Percentiles rank a stretch among this genome's conserved stretches.
Conservation (phyloP, 2,329 filamentous ascomycete species). For the Didymosphaeria variabile region DNA sequence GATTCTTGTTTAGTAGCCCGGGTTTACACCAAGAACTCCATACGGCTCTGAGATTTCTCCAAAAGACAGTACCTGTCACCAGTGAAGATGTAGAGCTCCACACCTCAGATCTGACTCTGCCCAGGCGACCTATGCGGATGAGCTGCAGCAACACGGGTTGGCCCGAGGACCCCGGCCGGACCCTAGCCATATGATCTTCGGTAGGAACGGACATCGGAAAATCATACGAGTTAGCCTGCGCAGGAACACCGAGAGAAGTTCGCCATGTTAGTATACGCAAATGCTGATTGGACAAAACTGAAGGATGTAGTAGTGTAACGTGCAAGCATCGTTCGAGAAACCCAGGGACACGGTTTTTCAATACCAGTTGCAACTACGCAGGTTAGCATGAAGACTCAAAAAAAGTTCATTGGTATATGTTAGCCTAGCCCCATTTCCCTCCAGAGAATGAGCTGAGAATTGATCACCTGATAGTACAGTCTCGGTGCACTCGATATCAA, state of each 20-base stretch:
- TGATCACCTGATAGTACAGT: conserved; percentile 4
- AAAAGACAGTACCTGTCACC: not conserved
- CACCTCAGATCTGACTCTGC: not conserved
- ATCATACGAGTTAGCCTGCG: not conserved
- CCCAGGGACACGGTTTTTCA: not conserved
- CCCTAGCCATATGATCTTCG: not conserved
- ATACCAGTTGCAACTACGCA: not conserved
- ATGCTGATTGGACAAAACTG: not conserved
- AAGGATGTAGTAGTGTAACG: conserved; percentile 6
- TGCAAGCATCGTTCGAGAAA: not conserved
- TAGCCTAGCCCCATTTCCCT: not conserved
- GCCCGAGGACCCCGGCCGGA: not conserved
- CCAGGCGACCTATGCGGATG: not conserved
- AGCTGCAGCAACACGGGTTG: not conserved
- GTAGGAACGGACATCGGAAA: not conserved
- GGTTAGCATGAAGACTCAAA: conserved; percentile 2
- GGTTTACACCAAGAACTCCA: not conserved
- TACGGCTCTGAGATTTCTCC: not conserved
- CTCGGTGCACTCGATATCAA: not conserved
- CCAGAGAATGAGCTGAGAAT: conserved; percentile 1
- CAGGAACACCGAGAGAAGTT: not conserved
- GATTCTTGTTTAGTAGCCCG: not conserved
- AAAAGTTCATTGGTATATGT: conserved; percentile 13
- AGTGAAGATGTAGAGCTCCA: not conserved
- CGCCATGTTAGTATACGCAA: not conserved